Evolutionary conservation across 352 stramenopile genomes (phyloP).

Genomic region (Globisporangium spinosum): DNA sequence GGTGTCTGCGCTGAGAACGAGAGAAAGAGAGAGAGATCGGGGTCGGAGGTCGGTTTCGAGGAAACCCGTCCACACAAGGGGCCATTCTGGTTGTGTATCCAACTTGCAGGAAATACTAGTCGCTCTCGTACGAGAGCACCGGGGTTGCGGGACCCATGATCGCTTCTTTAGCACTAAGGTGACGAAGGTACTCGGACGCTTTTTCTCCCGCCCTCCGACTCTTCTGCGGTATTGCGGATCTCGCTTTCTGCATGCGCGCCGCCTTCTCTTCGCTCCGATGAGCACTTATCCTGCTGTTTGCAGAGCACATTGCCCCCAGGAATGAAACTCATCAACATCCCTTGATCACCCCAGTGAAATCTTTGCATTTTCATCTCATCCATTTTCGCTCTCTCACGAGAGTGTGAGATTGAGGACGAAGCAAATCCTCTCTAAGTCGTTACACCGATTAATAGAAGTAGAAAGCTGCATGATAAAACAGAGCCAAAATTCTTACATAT

Average conservation of each 20-base stretch:
- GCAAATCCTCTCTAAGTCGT: neutral
- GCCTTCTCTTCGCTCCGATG: conserved; percentile 31
- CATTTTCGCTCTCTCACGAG: neutral
- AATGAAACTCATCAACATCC: conserved; percentile 51
- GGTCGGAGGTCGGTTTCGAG: neutral
- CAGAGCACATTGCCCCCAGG: conserved; percentile 29
- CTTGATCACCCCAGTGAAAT: neutral
- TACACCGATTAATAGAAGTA: neutral
- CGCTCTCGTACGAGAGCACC: conserved; percentile 50
- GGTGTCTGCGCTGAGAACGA: neutral
- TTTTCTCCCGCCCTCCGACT: conserved; percentile 23
- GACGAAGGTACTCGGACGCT: conserved; percentile 58
- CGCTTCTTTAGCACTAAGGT: conserved; percentile 50
- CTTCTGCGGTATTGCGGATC: conserved; percentile 8
- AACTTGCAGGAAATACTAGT: conserved; percentile 38
- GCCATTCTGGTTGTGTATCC: neutral
- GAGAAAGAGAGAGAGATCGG: neutral
- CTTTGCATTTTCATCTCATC: conserved; percentile 4
- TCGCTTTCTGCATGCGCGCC: neutral
- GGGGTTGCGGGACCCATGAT: conserved; percentile 82
- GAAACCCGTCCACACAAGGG: conserved; percentile 9
- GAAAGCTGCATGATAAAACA: neutral
- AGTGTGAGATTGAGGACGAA: neutral
- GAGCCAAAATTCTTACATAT: neutral
- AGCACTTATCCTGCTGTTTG: conserved; percentile 47